Evolutionary conservation across 2,329 filamentous ascomycete species (phyloP), one percentile per base, ranked within the genome.

Genomic region (Pseudogymnoascus sp.): DNA sequence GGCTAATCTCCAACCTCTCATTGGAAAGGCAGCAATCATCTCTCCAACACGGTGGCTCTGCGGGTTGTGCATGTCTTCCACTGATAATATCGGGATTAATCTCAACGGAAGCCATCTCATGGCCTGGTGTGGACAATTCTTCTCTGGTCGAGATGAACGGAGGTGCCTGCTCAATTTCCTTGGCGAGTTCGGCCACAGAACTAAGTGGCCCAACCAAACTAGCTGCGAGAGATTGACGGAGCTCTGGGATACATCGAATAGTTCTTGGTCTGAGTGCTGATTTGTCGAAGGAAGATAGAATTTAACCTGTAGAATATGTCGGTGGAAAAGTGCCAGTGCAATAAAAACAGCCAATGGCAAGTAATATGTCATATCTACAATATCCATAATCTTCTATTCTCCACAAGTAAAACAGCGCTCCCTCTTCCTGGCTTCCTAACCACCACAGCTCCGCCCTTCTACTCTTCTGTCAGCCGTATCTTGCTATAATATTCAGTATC

Each of bases 351-450:
- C n/a, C n/a, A n/a, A n/a, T n/a, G n/a, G n/a, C n/a, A n/a, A n/a
- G n/a, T n/a, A n/a, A n/a, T n/a, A n/a, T n/a, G n/a, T n/a, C n/a
- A 12, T 36, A 36, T 12, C 33, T 36, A 36, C 33, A 36, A 12
- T 36, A 36, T 36, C 33, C 12, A 36, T 11, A 36, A 36, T 11
- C 39, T 25, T 4, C 11, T n/a, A 7, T 18, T 25, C 39, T 14
- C 14, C 14, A 79, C 73, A 47, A 76, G 64, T 62, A 78, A 82
- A 11, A 85, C 71, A 1, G 79, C 82, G 66, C 83, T 86, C 28
- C 91, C 91, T 66, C 87, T 86, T 5, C 90, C 90, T 0, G 94
- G 94, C 74, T 90, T 87, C 71, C 89, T 96, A 57, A 96, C 91
- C 30, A 97, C 89, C 63, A 97, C 88, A 0, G 92, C 92, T 60